Percentiles rank a stretch among this genome's conserved stretches.
Conservation (phyloP, 1,284 basidiomycete species). For the Trichosporon coremiiforme region DNA sequence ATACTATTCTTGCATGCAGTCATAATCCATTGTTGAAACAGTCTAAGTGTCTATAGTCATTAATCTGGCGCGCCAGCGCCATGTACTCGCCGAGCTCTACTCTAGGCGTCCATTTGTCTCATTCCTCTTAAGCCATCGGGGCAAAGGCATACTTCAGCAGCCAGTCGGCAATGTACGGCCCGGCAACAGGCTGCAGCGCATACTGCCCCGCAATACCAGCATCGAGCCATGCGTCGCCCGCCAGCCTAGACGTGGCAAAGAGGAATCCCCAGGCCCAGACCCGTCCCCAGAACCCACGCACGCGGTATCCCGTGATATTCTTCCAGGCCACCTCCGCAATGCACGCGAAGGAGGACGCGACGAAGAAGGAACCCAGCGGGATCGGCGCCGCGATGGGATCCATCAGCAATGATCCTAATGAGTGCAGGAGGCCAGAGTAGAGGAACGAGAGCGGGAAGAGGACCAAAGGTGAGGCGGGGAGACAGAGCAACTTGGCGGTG, state of each 20-base stretch:
- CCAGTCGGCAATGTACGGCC: conserved; percentile 7
- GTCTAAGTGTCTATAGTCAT: conserved; percentile 11
- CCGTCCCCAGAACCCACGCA: conserved; percentile 45
- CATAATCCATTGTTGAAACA: conserved; percentile 4
- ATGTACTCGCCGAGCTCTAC: too few relatives aligned
- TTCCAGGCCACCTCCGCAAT: conserved; percentile 29
- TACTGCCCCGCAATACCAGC: conserved; percentile 25
- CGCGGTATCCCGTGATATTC: conserved; percentile 37
- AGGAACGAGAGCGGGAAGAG: conserved; percentile 46
- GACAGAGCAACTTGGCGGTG: conserved; percentile 33
- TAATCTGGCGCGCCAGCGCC: neutral
- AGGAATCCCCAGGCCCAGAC: conserved; percentile 48
- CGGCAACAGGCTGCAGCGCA: neutral
- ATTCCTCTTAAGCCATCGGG: neutral
- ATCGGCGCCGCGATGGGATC: conserved; percentile 42
- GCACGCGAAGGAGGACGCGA: conserved; percentile 44
- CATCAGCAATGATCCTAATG: conserved; percentile 47
- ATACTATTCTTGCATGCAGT: conserved; percentile 13
- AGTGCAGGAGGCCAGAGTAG: conserved; percentile 50
- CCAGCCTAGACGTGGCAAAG: conserved; percentile 34
- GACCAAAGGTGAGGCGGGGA: conserved; percentile 34
- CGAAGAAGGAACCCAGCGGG: conserved; percentile 45
- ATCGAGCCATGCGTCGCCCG: conserved; percentile 45
- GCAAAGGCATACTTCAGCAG: conserved; percentile 14
- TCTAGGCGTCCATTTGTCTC: too few relatives aligned